Evolutionary conservation across 345 rosid species (phyloP).

Genomic region (Pugionium dolabratum): DNA sequence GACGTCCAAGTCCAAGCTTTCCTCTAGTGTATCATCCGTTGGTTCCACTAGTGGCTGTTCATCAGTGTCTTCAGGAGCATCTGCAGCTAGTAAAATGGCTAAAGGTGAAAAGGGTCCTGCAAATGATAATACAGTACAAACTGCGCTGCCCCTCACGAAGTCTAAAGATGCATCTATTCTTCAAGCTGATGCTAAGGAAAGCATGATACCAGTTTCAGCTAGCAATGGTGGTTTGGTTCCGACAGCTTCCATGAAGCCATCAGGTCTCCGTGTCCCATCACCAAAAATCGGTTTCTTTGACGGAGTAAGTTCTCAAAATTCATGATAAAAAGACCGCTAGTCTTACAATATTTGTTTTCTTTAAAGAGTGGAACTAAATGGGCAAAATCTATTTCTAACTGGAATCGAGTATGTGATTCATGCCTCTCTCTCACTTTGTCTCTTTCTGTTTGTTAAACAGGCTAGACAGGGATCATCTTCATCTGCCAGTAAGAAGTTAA

Average conservation of each 20-base stretch:
- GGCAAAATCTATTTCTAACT: not conserved
- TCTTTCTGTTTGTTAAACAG: constrained; percentile 43
- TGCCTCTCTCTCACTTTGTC: constrained; percentile 1
- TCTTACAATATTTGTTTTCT: too few relatives aligned
- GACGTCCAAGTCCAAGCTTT: constrained; percentile 51
- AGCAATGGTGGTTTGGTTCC: constrained; percentile 39
- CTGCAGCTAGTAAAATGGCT: constrained; percentile 39
- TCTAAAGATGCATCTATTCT: constrained; percentile 43
- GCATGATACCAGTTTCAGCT: constrained; percentile 45
- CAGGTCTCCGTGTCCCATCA: constrained; percentile 91
- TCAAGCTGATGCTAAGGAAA: constrained; percentile 46
- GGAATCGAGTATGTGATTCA: constrained; percentile 19
- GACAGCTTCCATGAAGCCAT: constrained; percentile 51
- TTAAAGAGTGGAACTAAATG: too few relatives aligned
- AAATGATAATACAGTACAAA: constrained; percentile 25
- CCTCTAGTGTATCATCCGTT: constrained; percentile 61
- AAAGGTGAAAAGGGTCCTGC: constrained; percentile 23
- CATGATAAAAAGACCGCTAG: not conserved
- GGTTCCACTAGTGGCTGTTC: constrained; percentile 84
- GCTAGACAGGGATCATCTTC: constrained; percentile 53
- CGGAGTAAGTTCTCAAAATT: constrained; percentile 63
- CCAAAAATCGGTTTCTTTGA: constrained; percentile 97
- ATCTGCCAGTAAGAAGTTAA: constrained; percentile 50
- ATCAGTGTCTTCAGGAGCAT: constrained; percentile 59
- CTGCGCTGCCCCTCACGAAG: constrained; percentile 40